Conservation (phyloP, 257 asterid species). For the Petrea volubilis region DNA sequence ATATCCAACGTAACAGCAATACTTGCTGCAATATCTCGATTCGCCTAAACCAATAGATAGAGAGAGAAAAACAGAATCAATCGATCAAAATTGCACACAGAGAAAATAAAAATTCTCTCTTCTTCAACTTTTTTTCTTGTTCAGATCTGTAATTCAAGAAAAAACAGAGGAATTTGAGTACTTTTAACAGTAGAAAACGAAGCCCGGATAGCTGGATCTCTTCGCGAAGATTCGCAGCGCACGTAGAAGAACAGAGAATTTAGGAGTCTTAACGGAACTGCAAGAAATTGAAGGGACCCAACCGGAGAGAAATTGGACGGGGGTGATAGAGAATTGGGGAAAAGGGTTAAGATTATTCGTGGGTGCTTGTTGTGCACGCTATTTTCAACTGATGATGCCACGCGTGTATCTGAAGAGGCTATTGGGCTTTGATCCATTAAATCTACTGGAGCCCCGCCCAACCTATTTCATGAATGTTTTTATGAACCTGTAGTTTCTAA, state of each 20-base stretch:
- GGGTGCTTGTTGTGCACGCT: slow-evolving; percentile 46
- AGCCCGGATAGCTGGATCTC: slow-evolving; percentile 22
- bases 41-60: slow-evolving; percentile 27
- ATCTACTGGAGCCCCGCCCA: background rate
- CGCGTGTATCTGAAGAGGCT: slow-evolving; percentile 4
- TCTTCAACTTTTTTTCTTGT: background rate
- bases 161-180: background rate
- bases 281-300: slow-evolving; percentile 8
- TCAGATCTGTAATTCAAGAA: slow-evolving; percentile 34
- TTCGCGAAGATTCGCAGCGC: slow-evolving; percentile 7
- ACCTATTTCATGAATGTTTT: background rate
- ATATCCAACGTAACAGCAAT: slow-evolving; percentile 13
- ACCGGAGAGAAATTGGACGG: slow-evolving; percentile 27
- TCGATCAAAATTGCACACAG: background rate
- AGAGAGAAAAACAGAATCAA: background rate
- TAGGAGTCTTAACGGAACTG: slow-evolving; percentile 15
- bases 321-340: slow-evolving; percentile 14
- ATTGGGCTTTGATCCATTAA: slow-evolving; percentile 19
- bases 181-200: slow-evolving; percentile 18
- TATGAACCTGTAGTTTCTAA: too few relatives aligned
- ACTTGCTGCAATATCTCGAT: slow-evolving; percentile 11
- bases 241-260: background rate
- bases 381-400: slow-evolving; percentile 24
- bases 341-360: slow-evolving; percentile 35
- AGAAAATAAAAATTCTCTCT: background rate